Evolutionary conservation across 139 green algal species (phyloP), one percentile per base, ranked within the genome.

Genomic region (Mesotaenium endlicherianum): DNA sequence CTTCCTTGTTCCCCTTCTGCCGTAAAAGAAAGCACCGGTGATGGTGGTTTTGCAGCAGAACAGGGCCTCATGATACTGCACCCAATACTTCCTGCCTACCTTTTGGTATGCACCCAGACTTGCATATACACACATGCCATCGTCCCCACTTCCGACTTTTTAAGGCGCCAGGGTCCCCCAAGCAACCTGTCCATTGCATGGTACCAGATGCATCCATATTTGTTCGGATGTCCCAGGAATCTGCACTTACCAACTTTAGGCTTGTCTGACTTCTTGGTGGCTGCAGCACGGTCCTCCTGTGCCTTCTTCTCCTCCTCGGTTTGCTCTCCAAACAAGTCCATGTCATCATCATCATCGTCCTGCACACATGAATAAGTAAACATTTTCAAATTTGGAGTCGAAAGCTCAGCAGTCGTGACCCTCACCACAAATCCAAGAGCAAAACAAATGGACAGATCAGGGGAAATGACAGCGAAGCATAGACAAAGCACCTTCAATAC

Each of bases 251-350:
- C 42, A 64, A 45, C 70, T 31, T 75, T 70, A 60, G 91, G 87
- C 83, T 91, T 93, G 41, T 36, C 77, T 17, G 75, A 70, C 55
- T 90, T 75, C 50, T 88, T 70, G 14, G 77, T 75, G 11, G 36
- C 40, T 1, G 81, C 81, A 36, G 86, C 60, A n/a, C 81, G 41
- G 47, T 83, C 67, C 17, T 57, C 83, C 41, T 26, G 17, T 31
- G 90, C 90, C n/a, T 60, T 75, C 80, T 93, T 92, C 88, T 93
- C 90, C 79, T 92, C 89, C 78, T 92, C 90, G 8, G 90, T 93
- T 79, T 92, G 86, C 81, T 93, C 90, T 39, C 91, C 91, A 47
- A 93, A 93, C 40, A 93, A 75, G 82, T 93, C 91, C 36, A 93
- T 38, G 44, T 93, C 91, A 20, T 92, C 89, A 67, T 93, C 90